phyloP scores from a whole-genome alignment of 768 basidiomycete species.

The Pulveroboletus sp. region DNA sequence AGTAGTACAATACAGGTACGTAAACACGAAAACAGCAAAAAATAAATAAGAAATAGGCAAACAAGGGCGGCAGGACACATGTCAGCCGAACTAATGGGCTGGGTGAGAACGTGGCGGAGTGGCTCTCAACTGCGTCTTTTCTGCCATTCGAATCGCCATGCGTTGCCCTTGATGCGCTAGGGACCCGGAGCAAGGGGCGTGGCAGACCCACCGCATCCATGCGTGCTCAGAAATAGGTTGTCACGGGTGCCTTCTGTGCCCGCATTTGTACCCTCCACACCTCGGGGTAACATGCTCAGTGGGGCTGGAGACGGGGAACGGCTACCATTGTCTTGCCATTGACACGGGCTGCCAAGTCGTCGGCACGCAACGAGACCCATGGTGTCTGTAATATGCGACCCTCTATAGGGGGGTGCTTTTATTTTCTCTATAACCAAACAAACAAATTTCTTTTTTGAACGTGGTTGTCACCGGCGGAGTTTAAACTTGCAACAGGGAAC shows the following conservation, averaged over 20 bases:
- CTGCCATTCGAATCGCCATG: slow-evolving; percentile 26
- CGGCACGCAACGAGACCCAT: neutral
- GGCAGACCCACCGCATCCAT: slow-evolving; percentile 2
- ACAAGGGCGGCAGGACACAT: neutral
- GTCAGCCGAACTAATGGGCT: neutral
- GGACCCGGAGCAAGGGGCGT: neutral
- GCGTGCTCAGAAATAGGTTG: slow-evolving; percentile 7
- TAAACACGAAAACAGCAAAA: neutral
- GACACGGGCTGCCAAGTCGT: neutral
- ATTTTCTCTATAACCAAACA: neutral
- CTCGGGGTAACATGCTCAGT: neutral
- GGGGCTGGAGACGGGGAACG: neutral
- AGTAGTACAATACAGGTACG: neutral
- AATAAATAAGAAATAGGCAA: neutral
- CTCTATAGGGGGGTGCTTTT: neutral
- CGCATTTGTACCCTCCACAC: neutral
- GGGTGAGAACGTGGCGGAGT: slow-evolving; percentile 22
- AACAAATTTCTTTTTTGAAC: neutral
- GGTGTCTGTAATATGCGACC: neutral
- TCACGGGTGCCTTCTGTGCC: slow-evolving; percentile 2
- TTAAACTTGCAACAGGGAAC: slow-evolving; percentile 3
- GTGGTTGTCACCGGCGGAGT: slow-evolving; percentile 15
- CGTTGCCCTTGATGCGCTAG: slow-evolving; percentile 9
- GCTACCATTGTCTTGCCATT: neutral
- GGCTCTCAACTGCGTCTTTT: slow-evolving; percentile 26